Conservation (phyloP, 2,329 filamentous ascomycete genomes). For the Aspergillus intermedius region DNA sequence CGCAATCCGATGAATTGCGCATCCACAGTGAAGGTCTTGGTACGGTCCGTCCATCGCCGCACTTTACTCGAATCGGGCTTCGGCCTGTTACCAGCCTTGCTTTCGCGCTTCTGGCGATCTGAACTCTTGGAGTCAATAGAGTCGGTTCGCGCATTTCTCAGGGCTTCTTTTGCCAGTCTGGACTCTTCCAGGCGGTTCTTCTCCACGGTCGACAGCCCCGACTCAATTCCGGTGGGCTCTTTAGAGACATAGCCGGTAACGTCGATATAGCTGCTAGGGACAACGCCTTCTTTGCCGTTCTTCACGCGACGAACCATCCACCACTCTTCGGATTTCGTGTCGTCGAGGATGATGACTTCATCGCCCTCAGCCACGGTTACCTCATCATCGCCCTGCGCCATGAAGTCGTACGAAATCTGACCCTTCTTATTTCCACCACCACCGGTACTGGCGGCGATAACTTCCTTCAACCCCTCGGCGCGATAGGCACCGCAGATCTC, state of each 20-base stretch:
- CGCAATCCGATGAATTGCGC: conserved; percentile 91
- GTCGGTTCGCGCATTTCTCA: conserved; percentile 56
- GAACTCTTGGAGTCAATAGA: conserved; percentile 53
- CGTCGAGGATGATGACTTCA: conserved; percentile 84
- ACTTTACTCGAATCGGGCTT: conserved; percentile 80
- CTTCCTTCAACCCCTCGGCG: conserved; percentile 74
- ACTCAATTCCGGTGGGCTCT: conserved; percentile 51
- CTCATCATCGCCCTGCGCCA: conserved; percentile 93
- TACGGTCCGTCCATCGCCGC: conserved; percentile 89
- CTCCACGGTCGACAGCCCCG: conserved; percentile 63
- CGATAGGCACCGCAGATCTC: conserved; percentile 81
- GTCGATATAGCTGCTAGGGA: conserved; percentile 94
- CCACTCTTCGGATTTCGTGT: conserved; percentile 92
- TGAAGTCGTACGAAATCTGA: conserved; percentile 86
- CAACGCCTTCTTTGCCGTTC: conserved; percentile 90
- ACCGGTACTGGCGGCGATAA: conserved; percentile 71
- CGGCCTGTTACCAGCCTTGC: conserved; percentile 61
- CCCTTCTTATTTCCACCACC: conserved; percentile 68
- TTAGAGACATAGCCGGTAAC: conserved; percentile 62
- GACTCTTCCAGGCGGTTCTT: conserved; percentile 75
- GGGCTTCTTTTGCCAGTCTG: conserved; percentile 71
- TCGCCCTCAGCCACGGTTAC: conserved; percentile 86
- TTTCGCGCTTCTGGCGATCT: conserved; percentile 68
- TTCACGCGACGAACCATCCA: conserved; percentile 90
- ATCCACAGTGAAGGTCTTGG: conserved; percentile 93